These are phyloP conservation scores for Achlya hypogyna DNA, from an alignment of 352 stramenopile genomes.

Conservation along the genomic window DNA sequence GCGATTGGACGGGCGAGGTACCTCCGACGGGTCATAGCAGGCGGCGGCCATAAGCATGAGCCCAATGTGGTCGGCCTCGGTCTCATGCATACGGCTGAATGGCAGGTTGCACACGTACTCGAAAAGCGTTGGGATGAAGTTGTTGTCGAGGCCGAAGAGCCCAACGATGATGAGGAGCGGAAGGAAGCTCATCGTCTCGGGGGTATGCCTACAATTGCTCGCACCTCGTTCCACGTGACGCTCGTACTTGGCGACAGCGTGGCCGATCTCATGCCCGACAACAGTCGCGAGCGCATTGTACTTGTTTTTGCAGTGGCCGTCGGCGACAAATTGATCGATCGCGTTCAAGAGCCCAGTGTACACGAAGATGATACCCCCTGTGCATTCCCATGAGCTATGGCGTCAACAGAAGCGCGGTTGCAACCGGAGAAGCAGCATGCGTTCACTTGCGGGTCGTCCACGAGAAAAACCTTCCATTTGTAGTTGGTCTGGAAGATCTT, in stretches of 20 bases:
- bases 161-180: slow-evolving; percentile 37
- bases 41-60: slow-evolving; percentile 65
- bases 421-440: slow-evolving; percentile 42
- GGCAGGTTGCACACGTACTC: slow-evolving; percentile 54
- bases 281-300: slow-evolving; percentile 61
- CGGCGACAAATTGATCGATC: slow-evolving; percentile 49
- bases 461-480: slow-evolving; percentile 48
- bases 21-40: slow-evolving; percentile 56
- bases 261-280: slow-evolving; percentile 52
- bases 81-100: slow-evolving; percentile 52
- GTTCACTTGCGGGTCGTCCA: slow-evolving; percentile 44
- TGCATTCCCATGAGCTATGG: neutral
- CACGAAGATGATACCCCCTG: slow-evolving; percentile 54
- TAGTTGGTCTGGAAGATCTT: slow-evolving; percentile 59
- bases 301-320: slow-evolving; percentile 42
- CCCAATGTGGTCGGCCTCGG: slow-evolving; percentile 64
- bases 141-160: slow-evolving; percentile 43
- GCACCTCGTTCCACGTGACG: neutral
- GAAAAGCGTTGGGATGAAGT: slow-evolving; percentile 54
- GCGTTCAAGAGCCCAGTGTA: slow-evolving; percentile 57
- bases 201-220: slow-evolving; percentile 30
- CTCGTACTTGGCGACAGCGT: slow-evolving; percentile 32
- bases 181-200: slow-evolving; percentile 52
- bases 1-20: slow-evolving; percentile 38
- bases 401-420: neutral